Evolutionary conservation across 2,329 filamentous ascomycete genomes (phyloP), one percentile per base, ranked within the genome.

Genomic region (Orbilia brochopaga): DNA sequence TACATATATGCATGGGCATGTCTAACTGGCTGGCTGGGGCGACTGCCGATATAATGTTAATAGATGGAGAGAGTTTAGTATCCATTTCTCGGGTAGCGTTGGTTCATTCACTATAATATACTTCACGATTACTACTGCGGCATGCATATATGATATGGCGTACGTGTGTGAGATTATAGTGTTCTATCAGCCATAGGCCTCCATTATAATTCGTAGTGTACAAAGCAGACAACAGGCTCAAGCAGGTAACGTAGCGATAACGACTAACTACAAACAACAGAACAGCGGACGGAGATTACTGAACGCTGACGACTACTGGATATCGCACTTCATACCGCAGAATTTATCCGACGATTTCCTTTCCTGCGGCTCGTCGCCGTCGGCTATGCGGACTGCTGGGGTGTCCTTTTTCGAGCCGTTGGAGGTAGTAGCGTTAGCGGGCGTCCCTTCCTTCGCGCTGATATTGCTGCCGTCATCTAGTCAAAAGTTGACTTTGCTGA

Each of bases 401-500:
- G 27, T 44, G 50, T 57, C 60, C 13, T 60, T 48, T 10, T 53
- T 64, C 15, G 51, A 19, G 40, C 24, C 44, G 17, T 42, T 56
- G 6, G 10, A 24, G 1, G 44, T 8, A 24, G 65, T 42, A 46
- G 57, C 55, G 13, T 56, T 58, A 5, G 58, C 30, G n/a, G 17
- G 40, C 21, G 8, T 65, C 60, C 64, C 35, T 74, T 65, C 32
- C 69, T 69, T 57, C 23, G 55, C 59, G 21, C 44, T 40, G 17
- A 58, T 52, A 51, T 67, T 70, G 19, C 57, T 74, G 56, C 74
- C 76, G 52, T 78, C 77, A 57, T 90, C 85, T 82, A 94, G 89
- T 96, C 90, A 96, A 73, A 86, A 84, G 80, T 82, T 84, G 76
- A 86, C 84, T 85, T 91, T 93, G 78, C 85, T 81, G 61, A 96